A percentile compares a stretch with the other conserved stretches of the same genome.
Evolutionary conservation across 148 eudicot genomes (phyloP).

Genomic region (Nyssa sinensis): DNA sequence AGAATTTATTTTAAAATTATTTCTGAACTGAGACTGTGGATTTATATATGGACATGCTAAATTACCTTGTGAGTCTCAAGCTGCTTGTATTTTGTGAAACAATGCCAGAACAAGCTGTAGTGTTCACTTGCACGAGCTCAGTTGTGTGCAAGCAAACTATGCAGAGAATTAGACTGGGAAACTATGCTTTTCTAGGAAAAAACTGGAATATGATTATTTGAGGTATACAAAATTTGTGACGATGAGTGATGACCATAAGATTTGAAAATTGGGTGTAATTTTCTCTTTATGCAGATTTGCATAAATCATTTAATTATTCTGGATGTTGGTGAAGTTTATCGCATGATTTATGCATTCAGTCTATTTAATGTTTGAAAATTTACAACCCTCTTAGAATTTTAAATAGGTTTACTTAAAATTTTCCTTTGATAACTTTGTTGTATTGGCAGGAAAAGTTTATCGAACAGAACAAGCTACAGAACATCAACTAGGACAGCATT

Average conservation of each 20-base stretch:
- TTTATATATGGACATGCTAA: background rate
- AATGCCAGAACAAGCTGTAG: background rate
- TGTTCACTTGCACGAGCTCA: background rate
- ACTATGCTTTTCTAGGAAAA: background rate
- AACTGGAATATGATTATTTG: background rate
- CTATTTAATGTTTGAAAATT: background rate
- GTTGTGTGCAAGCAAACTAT: background rate
- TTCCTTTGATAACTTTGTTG: background rate
- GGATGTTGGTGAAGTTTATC: background rate
- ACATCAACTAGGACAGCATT: constrained; percentile 33
- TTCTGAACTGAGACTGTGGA: no score
- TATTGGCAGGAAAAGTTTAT: constrained; percentile 42
- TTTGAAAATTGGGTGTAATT: background rate
- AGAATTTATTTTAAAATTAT: background rate
- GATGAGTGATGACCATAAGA: background rate
- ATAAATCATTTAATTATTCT: background rate
- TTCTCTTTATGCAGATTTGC: background rate
- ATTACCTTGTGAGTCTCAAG: background rate
- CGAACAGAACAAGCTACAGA: constrained; percentile 37
- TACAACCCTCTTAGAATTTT: background rate
- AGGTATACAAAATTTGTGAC: background rate
- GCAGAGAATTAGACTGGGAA: background rate
- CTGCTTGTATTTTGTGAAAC: background rate
- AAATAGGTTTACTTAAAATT: background rate
- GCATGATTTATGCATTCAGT: background rate